Conservation (phyloP, 208 protist species). For the Zelonia costaricensis region DNA sequence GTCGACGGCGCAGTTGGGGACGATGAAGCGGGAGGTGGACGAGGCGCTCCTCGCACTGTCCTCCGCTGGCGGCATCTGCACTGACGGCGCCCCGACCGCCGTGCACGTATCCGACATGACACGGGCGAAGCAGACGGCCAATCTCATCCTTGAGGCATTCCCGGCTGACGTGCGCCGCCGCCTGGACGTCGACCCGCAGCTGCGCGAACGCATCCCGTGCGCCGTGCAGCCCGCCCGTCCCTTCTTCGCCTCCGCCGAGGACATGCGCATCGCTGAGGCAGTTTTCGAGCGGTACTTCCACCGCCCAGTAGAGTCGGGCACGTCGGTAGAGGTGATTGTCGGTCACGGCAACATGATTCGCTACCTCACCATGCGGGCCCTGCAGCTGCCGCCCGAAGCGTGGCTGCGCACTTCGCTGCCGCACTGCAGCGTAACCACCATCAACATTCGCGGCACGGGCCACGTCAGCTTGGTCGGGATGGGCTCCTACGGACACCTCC, state of each 20-base stretch:
- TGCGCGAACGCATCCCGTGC: slow-evolving; percentile 70
- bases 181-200: slow-evolving; percentile 35
- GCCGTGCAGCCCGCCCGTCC: slow-evolving; percentile 39
- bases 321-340: slow-evolving; percentile 69
- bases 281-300: slow-evolving; percentile 76
- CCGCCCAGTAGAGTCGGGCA: slow-evolving; percentile 36
- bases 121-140: slow-evolving; percentile 61
- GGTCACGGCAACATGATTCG: slow-evolving; percentile 89
- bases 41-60: slow-evolving; percentile 8
- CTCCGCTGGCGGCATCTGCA: slow-evolving; percentile 27
- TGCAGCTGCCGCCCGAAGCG: slow-evolving; percentile 81
- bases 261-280: slow-evolving; percentile 48
- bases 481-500: slow-evolving; percentile 62
- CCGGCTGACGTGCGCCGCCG: slow-evolving; percentile 22
- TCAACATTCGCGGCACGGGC: slow-evolving; percentile 55
- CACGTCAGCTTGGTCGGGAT: slow-evolving; percentile 46
- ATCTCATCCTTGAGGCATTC: slow-evolving; percentile 52
- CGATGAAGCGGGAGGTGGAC: slow-evolving; percentile 11
- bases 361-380: slow-evolving; percentile 79
- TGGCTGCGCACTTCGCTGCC: slow-evolving; percentile 77
- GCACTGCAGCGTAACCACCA: slow-evolving; percentile 70
- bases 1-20: slow-evolving; percentile 6
- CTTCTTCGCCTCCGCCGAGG: slow-evolving; percentile 21
- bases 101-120: slow-evolving; percentile 67
- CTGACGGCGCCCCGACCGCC: slow-evolving; percentile 26